Percentiles rank a stretch among this genome's conserved stretches.
These are phyloP conservation scores for Alternaria tenuissima DNA, from an alignment of 2,329 filamentous ascomycete species.

Conservation along the genomic window DNA sequence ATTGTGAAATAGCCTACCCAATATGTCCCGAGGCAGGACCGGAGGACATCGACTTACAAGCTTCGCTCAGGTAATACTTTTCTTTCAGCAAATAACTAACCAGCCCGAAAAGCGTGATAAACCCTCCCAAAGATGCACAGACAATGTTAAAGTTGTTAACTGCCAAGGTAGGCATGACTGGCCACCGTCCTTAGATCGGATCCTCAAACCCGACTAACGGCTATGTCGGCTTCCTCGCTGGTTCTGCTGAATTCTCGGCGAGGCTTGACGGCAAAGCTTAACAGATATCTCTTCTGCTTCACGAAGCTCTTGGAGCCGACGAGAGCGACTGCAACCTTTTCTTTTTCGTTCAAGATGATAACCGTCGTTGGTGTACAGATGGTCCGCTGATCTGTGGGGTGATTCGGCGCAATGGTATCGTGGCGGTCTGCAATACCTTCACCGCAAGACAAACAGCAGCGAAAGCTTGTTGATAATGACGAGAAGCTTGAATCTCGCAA, in stretches of 20 bases:
- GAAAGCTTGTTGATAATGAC: background rate
- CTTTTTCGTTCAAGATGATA: background rate
- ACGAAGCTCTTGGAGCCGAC: background rate
- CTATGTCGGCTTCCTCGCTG: conserved; percentile 10
- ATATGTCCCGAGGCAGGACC: background rate
- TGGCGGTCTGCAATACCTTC: conserved; percentile 3
- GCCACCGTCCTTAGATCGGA: background rate
- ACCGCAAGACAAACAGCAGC: background rate
- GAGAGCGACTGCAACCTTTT: background rate
- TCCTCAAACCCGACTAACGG: background rate
- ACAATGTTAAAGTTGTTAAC: conserved; percentile 85
- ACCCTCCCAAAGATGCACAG: conserved; percentile 81
- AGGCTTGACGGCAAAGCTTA: conserved; percentile 17
- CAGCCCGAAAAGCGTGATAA: conserved; percentile 87
- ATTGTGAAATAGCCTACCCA: background rate
- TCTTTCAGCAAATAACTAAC: conserved; percentile 92
- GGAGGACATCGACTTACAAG: conserved; percentile 66
- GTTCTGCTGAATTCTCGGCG: conserved; percentile 9
- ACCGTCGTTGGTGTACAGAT: background rate
- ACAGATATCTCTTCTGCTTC: background rate
- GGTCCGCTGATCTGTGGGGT: background rate
- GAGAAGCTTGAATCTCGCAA: background rate
- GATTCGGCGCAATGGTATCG: background rate
- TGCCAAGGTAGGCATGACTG: conserved; percentile 67
- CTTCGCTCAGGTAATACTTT: conserved; percentile 89